Base-by-base conservation (phyloP, 192 early-diverging fungal species). In the Cladochytrium replicatum region DNA sequence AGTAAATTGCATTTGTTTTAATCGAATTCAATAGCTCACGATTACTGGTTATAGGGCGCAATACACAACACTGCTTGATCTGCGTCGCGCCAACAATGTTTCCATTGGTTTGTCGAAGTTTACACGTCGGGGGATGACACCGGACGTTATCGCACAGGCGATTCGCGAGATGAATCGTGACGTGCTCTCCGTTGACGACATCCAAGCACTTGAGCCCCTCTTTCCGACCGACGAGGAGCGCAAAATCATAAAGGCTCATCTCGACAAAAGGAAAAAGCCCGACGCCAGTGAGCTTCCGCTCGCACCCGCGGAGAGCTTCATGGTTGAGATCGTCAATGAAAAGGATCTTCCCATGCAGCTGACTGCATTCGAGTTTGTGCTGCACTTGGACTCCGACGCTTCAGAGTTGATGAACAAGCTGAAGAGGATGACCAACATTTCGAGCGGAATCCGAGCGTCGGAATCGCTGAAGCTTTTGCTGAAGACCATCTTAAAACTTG, bases 51-150 rank as follows among this genome's bases (percentile, higher is more conserved):
- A 32, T 52, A 69, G 68, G 32, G 57, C 60, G 8, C 68, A 72
- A 52, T 75, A 63, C 58, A 75, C 68, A 6, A 72, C 60, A 19
- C 50, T 78, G 11, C 55, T 78, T 19, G 69, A 75, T 41, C 52
- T 72, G 22, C 58, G 75, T 2, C 66, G 75, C 7, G 71, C 74
- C 1, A 74, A 78, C 31, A 77, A 78, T 31, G 67, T 78, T 43
- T 59, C 69, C 22, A 78, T 78, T 40, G 64, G 67, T 11, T 48
- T 77, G 19, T 61, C 67, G 7, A 51, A 64, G 6, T 78, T 68
- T 39, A 61, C 58, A 2, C 60, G 75, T n/a, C 59, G 59, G 21
- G 61, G 66, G n/a, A 31, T 78, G 19, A 58, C 34, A 6, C 45
- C 60, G 13, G 22, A 34, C 22, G 49, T 58, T 5, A 28, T 78